Evolutionary conservation across 177 flowering plant species (phyloP).

Genomic region (Vitis hybrid): DNA sequence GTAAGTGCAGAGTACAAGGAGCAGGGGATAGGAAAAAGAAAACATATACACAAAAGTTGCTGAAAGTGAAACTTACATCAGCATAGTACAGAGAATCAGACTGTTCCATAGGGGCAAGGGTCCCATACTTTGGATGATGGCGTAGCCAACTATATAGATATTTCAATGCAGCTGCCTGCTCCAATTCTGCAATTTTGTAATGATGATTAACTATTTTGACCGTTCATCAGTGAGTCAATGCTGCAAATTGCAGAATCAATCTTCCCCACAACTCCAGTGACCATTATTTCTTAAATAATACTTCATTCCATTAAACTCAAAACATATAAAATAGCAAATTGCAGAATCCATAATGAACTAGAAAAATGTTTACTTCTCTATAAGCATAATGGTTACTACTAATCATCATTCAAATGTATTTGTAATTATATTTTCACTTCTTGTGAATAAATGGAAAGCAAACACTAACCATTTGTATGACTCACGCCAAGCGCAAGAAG

Average conservation of each 20-base stretch:
- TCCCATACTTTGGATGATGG: conserved; percentile 82
- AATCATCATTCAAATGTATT: background rate
- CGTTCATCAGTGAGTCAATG: background rate
- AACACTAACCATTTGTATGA: conserved; percentile 89
- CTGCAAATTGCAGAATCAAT: background rate
- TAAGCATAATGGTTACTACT: conserved; percentile 2
- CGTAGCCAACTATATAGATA: conserved; percentile 87
- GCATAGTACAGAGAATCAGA: conserved; percentile 74
- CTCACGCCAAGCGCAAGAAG: conserved; percentile 99
- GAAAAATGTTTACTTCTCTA: background rate
- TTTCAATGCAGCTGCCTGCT: conserved; percentile 86
- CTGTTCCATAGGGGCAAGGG: conserved; percentile 58
- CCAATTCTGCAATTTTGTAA: conserved; percentile 64
- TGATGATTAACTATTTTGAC: conserved; percentile 1
- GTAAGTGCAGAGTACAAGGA: no score
- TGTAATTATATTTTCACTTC: background rate
- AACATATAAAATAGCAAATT: background rate
- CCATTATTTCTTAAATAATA: background rate
- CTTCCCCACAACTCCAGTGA: conserved; percentile 1
- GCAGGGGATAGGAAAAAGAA: no score
- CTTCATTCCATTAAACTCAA: background rate
- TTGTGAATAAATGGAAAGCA: conserved; percentile 1
- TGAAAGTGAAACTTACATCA: conserved; percentile 63
- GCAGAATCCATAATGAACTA: conserved; percentile 2
- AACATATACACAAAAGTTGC: background rate